Base-by-base conservation (phyloP, 257 asterid genomes). In the Solanum clarkiae region DNA sequence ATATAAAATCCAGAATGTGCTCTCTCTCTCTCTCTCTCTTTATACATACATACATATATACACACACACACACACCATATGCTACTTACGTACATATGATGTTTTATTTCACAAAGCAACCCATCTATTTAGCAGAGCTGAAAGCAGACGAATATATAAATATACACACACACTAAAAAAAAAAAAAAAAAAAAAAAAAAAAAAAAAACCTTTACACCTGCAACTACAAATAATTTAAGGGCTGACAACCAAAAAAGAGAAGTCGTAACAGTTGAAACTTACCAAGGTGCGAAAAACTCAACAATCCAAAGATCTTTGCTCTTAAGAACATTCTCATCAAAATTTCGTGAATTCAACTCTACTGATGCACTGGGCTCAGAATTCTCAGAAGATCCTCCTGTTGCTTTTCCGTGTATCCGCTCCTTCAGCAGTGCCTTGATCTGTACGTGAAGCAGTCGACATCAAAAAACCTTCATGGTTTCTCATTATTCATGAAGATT, bases 201-300 rank as follows among this genome's bases (percentile, higher is more conserved):
- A 29, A 63, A 16, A 29, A 29, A 29, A 29, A 29, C 32, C 26
- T 24, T 77, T 79, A 79, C 49, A 26, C 65, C 29, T 26, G 29
- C 49, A 53, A 53, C 65, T 29, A 53, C 63, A 79, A 77, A 79
- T 26, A 79, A 79, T 51, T 16, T 79, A 16, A 32, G 16, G 24
- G 60, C 65, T 16, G 65, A 17, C 65, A 53, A 83, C n/a, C 7
- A 42, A 44, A 26, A 82, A 51, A 8, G 47, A 42, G 32, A 69
- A 69, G 55, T 26, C 32, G 60, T 74, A 71, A 72, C 59, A 85
- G 44, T 62, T 75, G 83, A 81, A 82, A 86, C 96, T 92, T 84
- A 95, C 99, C 98, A 97, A 62, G 99, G 98, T 84, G 99, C 98
- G 88, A 92, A 97, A 92, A 95, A 97, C 91, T 97, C 99, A 85